These are phyloP conservation scores for Cryptosporidium sp. DNA, from an alignment of 169 alveolate species.

Conservation along the genomic window DNA sequence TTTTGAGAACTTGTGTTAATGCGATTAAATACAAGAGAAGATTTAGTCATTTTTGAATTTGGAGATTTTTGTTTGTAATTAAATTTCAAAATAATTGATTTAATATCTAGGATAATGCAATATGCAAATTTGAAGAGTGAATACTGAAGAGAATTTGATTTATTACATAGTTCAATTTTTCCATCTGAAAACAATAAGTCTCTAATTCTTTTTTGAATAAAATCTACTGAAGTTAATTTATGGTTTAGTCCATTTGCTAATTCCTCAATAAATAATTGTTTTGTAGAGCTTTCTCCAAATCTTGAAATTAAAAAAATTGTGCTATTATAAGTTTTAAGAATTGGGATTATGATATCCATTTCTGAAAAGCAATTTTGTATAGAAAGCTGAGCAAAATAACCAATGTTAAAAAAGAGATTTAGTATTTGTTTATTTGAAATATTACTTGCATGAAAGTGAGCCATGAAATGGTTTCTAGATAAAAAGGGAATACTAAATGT, in stretches of 20 bases:
- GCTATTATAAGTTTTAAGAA: slow-evolving; percentile 11
- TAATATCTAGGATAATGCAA: background rate
- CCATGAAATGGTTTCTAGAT: slow-evolving; percentile 57
- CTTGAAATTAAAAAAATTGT: slow-evolving; percentile 50
- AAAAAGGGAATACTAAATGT: slow-evolving; percentile 23
- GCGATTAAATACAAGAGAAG: background rate
- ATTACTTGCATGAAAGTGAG: slow-evolving; percentile 15
- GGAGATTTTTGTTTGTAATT: background rate
- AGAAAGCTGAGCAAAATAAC: slow-evolving; percentile 17
- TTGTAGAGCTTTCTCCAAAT: slow-evolving; percentile 60
- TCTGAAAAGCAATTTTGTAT: slow-evolving; percentile 10
- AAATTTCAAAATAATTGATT: background rate
- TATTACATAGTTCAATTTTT: background rate
- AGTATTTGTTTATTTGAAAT: slow-evolving; percentile 14
- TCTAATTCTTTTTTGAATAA: background rate
- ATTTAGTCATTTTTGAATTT: background rate
- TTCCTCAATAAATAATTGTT: slow-evolving; percentile 12
- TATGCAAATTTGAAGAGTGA: slow-evolving; percentile 8
- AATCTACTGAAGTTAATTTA: slow-evolving; percentile 5
- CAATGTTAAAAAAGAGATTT: slow-evolving; percentile 34
- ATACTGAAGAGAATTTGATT: background rate
- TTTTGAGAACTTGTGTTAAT: background rate
- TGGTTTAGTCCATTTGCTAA: slow-evolving; percentile 17
- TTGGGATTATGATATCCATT: background rate
- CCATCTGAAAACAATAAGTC: background rate